Conservation (phyloP, 2,329 filamentous ascomycete genomes). For the Kalmusia sp. region DNA sequence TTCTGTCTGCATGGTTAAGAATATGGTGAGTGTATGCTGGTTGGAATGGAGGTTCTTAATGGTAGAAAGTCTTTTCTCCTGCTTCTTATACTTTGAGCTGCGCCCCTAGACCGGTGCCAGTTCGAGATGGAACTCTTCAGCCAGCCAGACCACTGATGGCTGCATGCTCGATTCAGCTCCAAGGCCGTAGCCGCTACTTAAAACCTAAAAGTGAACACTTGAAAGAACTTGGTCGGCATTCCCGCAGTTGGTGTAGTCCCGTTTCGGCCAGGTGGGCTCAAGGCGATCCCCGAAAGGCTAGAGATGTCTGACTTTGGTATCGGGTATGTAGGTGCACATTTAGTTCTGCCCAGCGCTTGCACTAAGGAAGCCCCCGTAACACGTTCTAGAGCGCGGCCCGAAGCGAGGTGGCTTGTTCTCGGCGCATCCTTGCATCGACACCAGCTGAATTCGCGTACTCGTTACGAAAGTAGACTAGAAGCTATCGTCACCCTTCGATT, state of each 20-base stretch:
- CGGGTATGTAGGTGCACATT: background rate
- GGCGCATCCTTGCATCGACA: no score
- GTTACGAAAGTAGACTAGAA: no score
- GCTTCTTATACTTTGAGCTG: background rate
- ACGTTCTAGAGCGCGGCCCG: background rate
- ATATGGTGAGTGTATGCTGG: background rate
- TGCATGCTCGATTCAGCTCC: background rate
- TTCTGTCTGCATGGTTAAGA: background rate
- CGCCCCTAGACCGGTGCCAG: background rate
- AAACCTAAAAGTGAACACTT: background rate
- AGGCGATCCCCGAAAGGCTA: background rate
- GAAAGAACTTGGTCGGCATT: background rate
- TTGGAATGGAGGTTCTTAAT: background rate
- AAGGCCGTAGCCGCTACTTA: background rate
- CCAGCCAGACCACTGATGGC: background rate
- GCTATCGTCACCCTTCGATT: no score
- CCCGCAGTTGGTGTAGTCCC: background rate
- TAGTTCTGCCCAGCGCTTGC: no score
- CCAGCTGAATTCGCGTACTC: no score
- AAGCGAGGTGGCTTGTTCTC: background rate
- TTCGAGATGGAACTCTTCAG: background rate
- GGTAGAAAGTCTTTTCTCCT: no score
- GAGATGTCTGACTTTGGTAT: background rate
- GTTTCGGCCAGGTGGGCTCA: background rate
- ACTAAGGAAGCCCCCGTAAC: no score